Base-by-base conservation (phyloP, 2,329 filamentous ascomycete species). In the Apiospora rasikravindrae region DNA sequence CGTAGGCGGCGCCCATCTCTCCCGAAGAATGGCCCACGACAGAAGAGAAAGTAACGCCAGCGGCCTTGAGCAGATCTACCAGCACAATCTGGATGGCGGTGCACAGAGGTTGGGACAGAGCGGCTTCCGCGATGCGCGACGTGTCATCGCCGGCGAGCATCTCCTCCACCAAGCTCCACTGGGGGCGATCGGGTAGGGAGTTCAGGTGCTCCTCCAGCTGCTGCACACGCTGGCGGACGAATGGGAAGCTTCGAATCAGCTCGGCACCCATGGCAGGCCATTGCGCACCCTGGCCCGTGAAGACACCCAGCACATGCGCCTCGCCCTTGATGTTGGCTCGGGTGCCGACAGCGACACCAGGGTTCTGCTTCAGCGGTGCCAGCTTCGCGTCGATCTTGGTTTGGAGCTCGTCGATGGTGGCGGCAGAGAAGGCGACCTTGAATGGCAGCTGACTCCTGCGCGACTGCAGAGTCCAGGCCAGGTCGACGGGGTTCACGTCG, bases 1-100 rank as follows among this genome's bases (percentile, higher is more conserved):
- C 85, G 73, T 87, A 89, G 0, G 85, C 87, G 0, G 86, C 86
- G 0, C 78, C 85, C 22, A 88, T 87, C 73, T 88, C 86, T 1
- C 86, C 86, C 0, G 83, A 85, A 0, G 85, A 87, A 74, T 88
- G 86, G 2, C 86, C 86, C 2, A 86, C 80, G 0, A 85, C 84
- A 1, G 79, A 80, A 1, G 72, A 49, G 7, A 84, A 80, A 0
- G 69, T 64, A 24, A 87, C 71, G 3, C 81, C 81, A 6, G 81
- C 81, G 0, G 76, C 72, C 0, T 71, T 71, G 11, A 82, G 73
- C 1, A 79, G 71, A 10, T 82, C 78, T 2, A 83, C 77, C 1
- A 86, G 71, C 1, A 81, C 78, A 5, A 86, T 74, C 73, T 86
- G 84, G 1, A 86, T 70, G 0, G 83, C 84, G 0, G 82, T 84